Conservation (phyloP, 176 grass and related monocot species). For the Alloteropsis semialata region DNA sequence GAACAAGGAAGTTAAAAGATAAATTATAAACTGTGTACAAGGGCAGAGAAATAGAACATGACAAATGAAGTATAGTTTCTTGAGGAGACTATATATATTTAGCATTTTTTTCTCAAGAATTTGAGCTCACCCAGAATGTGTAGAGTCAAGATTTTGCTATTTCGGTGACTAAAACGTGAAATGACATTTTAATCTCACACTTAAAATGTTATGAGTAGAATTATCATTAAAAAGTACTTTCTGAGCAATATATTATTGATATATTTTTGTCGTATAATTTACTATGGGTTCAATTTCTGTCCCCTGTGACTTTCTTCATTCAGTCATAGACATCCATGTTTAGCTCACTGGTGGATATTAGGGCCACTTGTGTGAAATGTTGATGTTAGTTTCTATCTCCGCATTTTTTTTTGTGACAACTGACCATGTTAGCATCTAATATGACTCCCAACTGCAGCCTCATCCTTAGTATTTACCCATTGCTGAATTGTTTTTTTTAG, state of each 20-base stretch:
- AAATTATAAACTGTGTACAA: background rate
- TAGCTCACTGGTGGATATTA: background rate
- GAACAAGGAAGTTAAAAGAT: background rate
- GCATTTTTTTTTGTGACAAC: background rate
- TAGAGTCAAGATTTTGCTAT: background rate
- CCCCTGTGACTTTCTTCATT: background rate
- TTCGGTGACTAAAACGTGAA: background rate
- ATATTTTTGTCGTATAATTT: background rate
- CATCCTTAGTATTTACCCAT: background rate
- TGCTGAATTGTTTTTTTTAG: background rate
- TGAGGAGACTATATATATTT: background rate
- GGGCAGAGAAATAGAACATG: background rate
- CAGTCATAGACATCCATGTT: background rate
- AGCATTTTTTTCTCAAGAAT: background rate
- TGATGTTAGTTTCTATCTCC: background rate
- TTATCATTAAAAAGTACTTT: background rate
- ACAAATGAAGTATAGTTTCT: background rate
- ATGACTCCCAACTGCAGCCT: background rate
- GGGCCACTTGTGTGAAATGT: background rate
- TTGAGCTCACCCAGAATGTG: background rate
- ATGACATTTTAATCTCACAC: background rate
- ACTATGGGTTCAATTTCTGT: background rate
- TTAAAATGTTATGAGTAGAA: background rate
- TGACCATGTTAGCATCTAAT: background rate
- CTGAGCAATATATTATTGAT: background rate